Evolutionary conservation across 768 basidiomycete genomes (phyloP), one percentile per base, ranked within the genome.

Genomic region (Galerina marginata): DNA sequence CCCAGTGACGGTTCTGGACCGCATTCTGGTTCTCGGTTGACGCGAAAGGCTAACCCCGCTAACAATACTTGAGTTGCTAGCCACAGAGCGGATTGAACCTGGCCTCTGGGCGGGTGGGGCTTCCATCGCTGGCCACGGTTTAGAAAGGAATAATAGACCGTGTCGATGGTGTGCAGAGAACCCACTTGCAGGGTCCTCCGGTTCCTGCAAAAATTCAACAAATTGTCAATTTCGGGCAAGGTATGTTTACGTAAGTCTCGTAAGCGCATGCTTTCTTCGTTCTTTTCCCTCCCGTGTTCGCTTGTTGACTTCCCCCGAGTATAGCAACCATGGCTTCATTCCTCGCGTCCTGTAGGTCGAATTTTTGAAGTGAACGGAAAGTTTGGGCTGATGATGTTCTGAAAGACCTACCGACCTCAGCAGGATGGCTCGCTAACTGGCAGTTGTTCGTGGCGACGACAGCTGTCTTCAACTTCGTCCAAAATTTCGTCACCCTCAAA

Each of bases 371-470:
- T 33, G 29, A 33, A 33, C 29, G 29, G 29, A 33, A 20, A 20
- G 20, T 26, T 26, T 29, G 40, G 55, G 49, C 43, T 33, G 29
- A 53, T 16, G 53, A 33, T 65, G 23, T 46, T 5, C 29, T 20
- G 25, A 29, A 57, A 91, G 89, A 80, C 67, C 79, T 94, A 9
- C 93, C 92, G 0, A 77, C 86, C 49, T 76, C 79, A 12, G 77
- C 78, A 7, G 96, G 95, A 29, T 81, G 83, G 70, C 84, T 99
- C 9, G 93, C 94, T 1, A 83, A 86, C 72, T 98, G 95, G 95
- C 91, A 95, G 74, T 84, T 97, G 54, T 67, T 96, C 61, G 86
- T 95, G 39, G 86, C 93, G 39, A 77, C 81, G 20, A 83, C 88
- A 52, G 92, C 94, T 14, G 58, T 94, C 26, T 92, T 96, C 81